Percentiles rank a stretch among this genome's conserved stretches.
phyloP scores from a whole-genome alignment of 257 asterid species.

The Leonotis leonurus region DNA sequence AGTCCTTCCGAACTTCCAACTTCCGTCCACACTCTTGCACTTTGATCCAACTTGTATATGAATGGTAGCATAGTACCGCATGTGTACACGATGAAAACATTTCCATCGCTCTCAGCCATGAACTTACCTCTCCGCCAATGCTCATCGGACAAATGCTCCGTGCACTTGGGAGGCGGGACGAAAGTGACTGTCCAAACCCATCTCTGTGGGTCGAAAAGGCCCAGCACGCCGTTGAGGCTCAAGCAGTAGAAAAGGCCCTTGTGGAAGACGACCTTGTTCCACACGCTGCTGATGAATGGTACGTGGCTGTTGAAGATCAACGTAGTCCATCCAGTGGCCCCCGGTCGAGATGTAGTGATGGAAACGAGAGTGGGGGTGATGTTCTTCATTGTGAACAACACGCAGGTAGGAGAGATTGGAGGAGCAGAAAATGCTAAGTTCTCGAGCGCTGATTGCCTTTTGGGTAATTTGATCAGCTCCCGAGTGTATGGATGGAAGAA shows the following conservation, averaged over 20 bases:
- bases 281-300: slow-evolving; percentile 61
- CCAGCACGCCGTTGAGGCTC: slow-evolving; percentile 65
- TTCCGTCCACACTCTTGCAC: slow-evolving; percentile 52
- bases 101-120: slow-evolving; percentile 75
- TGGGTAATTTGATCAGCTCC: slow-evolving; percentile 46
- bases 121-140: slow-evolving; percentile 83
- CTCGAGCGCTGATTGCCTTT: slow-evolving; percentile 37
- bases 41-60: slow-evolving; percentile 50
- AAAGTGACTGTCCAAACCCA: slow-evolving; percentile 47
- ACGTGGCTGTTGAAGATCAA: slow-evolving; percentile 39
- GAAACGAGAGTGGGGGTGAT: slow-evolving; percentile 45
- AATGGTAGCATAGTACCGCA: slow-evolving; percentile 53
- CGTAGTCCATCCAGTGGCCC: slow-evolving; percentile 52
- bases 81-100: slow-evolving; percentile 56
- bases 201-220: slow-evolving; percentile 43
- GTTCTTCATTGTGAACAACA: slow-evolving; percentile 56
- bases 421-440: slow-evolving; percentile 64
- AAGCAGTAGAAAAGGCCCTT: slow-evolving; percentile 59
- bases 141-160: slow-evolving; percentile 42
- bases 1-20: slow-evolving; percentile 45
- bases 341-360: slow-evolving; percentile 59
- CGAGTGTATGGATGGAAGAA: slow-evolving; percentile 66
- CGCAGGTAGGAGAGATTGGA: slow-evolving; percentile 58
- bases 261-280: slow-evolving; percentile 65
- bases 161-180: slow-evolving; percentile 60